Evolutionary conservation across 441 rosid genomes (phyloP), one percentile per base, ranked within the genome.

Genomic region (Breynia disticha): DNA sequence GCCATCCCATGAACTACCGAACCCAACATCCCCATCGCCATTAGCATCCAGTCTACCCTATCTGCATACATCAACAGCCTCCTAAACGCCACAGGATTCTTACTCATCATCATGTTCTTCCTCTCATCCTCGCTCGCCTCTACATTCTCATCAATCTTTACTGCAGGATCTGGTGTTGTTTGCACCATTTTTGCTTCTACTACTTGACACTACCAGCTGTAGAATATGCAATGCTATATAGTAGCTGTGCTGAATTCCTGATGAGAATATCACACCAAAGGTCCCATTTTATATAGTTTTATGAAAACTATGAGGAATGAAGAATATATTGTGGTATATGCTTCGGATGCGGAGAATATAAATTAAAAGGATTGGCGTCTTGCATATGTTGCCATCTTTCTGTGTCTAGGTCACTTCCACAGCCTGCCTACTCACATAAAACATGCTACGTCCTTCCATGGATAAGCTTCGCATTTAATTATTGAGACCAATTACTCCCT

Each of bases 1-100:
- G 87, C 87, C 80, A 76, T 63, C 39, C 87, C 87, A 55, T 83
- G 83, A 42, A 81, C 79, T 0, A 79, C 37, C 1, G 82, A 64
- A 24, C 91, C 82, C 17, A 77, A 19, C 5, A 73, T 75, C 48
- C 91, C 87, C 17, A 81, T 54, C 17, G 43, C 78, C 91, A 83
- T 81, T 1, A 79, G 67, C 10, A 46, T 16, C 81, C 87, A 83
- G 41, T 83, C 90, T 51, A 75, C 14, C 1, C 50, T 38, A 38
- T 83, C 87, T 21, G 82, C 85, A 48, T 67, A 81, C 49, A 79
- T 63, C 59, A 77, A 69, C 19, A 83, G 81, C 71, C 65, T 75
- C 16, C 28, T 19, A 61, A 81, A 81, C 42, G 77, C 60, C 52
- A 79, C 49, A 8, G 49, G 43, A 46, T 61, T 41, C 16, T 51